Conservation (phyloP, 2,329 filamentous ascomycete species). For the Thelonectria blattea region DNA sequence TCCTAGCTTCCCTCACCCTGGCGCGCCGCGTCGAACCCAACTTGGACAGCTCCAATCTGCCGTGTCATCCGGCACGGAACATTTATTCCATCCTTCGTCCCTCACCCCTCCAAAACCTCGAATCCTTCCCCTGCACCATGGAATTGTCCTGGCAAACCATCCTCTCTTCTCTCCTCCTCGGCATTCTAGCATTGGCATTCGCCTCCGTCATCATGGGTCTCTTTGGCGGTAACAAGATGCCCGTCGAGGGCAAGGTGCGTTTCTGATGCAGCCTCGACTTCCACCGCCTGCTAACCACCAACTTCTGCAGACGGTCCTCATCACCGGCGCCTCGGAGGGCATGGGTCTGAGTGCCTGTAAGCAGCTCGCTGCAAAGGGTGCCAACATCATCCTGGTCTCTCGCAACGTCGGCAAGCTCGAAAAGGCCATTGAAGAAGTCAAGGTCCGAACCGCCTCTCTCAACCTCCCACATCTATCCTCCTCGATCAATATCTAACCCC, state of each 20-base stretch:
- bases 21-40: no score
- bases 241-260: constrained; percentile 80
- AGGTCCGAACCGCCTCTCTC: constrained; percentile 51
- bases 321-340: constrained; percentile 92
- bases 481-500: neutral
- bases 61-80: neutral
- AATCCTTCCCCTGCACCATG: constrained; percentile 21
- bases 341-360: constrained; percentile 81
- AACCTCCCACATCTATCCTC: neutral
- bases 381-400: constrained; percentile 84
- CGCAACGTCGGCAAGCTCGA: constrained; percentile 79
- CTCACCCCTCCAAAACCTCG: constrained; percentile 16
- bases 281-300: constrained; percentile 9
- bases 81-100: neutral
- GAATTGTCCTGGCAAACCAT: constrained; percentile 27
- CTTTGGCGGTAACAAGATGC: constrained; percentile 75
- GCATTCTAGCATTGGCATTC: constrained; percentile 23
- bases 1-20: no score
- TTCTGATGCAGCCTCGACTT: neutral
- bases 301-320: constrained; percentile 69
- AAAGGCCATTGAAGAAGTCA: constrained; percentile 68
- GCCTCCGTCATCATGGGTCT: constrained; percentile 66
- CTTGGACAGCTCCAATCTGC: neutral
- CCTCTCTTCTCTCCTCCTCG: constrained; percentile 18
- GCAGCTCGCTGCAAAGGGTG: constrained; percentile 80